Evolutionary conservation across 2,329 filamentous ascomycete species (phyloP), one percentile per base, ranked within the genome.

Genomic region (Talaromyces sp.): DNA sequence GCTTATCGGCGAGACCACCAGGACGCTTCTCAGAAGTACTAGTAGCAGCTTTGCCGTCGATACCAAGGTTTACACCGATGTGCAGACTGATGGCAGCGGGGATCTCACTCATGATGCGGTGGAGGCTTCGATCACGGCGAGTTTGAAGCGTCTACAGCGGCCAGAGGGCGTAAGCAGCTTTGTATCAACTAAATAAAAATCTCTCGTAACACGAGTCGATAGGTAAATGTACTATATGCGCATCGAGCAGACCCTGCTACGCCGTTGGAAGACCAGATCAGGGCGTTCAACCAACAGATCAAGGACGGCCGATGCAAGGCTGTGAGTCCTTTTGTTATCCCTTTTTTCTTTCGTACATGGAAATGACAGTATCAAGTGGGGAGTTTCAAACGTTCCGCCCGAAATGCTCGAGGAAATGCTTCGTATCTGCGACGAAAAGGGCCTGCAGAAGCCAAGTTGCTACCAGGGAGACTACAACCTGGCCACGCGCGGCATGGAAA

Each of bases 381-480:
- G 76, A 1, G 65, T 79, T 0, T 76, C 74, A 14, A 78, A 78
- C 59, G 69, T 73, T 17, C 60, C 69, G 0, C 65, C 69, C 0
- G 60, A 66, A 3, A 65, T 69, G 19, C 66, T 78, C 1, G 61
- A 71, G 55, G 60, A 70, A 19, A 71, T 71, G 27, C 61, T 77
- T 29, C 63, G 65, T 4, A 62, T 75, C 17, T 74, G 71, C 63
- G 72, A 75, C 21, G 51, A 67, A 48, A 68, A 74, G 3, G 66
- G 65, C 38, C 75, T 70, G 65, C 61, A 65, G n/a, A 75, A 76
- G 55, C 76, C 75, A 0, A 68, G 62, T 6, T 73, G 70, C 58
- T 79, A 78, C 55, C 76, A 79, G 52, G 76, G 75, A 31, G 68
- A 71, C 12, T 79, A 78, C 62, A 77, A 70, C 58, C 60, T 75